These are phyloP conservation scores for Euphorbia corollata DNA, from an alignment of 441 rosid genomes.

Conservation along the genomic window DNA sequence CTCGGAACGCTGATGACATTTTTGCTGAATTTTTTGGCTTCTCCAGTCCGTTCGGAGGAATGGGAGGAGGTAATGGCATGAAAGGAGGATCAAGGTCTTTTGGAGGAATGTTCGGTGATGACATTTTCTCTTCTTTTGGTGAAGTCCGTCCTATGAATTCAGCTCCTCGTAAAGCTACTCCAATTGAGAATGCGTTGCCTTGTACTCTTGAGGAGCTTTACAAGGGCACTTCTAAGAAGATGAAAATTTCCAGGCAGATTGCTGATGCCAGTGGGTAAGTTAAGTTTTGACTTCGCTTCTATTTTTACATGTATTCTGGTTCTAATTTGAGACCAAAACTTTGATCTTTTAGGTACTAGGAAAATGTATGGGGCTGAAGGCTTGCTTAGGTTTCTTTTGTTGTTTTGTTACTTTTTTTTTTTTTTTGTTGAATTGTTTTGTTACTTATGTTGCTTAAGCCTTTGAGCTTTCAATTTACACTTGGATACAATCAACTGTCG, in stretches of 20 bases:
- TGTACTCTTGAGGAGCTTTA: constrained; percentile 85
- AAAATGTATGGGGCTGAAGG: too few relatives aligned
- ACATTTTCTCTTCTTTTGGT: constrained; percentile 42
- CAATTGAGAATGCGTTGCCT: constrained; percentile 57
- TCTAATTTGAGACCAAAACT: neutral
- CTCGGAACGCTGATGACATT: constrained; percentile 67
- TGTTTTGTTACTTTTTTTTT: too few relatives aligned
- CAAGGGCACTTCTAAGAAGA: constrained; percentile 67
- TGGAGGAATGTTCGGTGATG: constrained; percentile 55
- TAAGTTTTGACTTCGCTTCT: neutral
- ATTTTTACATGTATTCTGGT: constrained; percentile 27
- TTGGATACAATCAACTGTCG: neutral
- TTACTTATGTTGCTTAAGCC: neutral
- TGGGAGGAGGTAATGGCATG: constrained; percentile 48
- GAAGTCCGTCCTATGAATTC: constrained; percentile 40
- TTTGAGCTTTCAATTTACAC: neutral
- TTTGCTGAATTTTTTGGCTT: constrained; percentile 67
- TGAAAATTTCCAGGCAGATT: constrained; percentile 74
- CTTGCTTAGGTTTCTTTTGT: too few relatives aligned
- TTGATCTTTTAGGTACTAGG: too few relatives aligned
- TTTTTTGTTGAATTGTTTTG: too few relatives aligned
- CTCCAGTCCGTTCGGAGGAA: constrained; percentile 55
- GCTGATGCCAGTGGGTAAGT: constrained; percentile 60
- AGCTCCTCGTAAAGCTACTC: constrained; percentile 52
- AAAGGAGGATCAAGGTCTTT: constrained; percentile 48